phyloP scores from a whole-genome alignment of 768 basidiomycete genomes.

The Lactarius evosmus region DNA sequence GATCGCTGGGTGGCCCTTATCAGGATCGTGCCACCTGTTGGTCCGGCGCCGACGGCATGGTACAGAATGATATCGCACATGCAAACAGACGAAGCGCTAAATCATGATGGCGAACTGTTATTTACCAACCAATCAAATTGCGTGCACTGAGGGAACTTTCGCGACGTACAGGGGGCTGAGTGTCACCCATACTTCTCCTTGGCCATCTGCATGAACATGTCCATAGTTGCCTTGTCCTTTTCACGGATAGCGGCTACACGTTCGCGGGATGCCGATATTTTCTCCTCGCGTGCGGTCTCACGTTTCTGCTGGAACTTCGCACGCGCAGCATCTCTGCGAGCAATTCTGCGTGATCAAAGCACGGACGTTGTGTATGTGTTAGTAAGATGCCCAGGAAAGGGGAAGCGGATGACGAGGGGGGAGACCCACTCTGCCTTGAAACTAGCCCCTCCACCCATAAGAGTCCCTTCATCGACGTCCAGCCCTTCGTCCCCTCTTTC shows the following conservation, averaged over 20 bases:
- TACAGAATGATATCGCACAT: background rate
- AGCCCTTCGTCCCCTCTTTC: constrained; percentile 75
- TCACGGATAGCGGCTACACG: constrained; percentile 59
- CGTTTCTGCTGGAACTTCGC: constrained; percentile 57
- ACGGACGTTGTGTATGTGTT: constrained; percentile 1
- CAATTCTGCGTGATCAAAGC: constrained; percentile 48
- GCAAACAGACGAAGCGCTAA: background rate
- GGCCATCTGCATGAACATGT: constrained; percentile 93
- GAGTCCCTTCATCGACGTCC: constrained; percentile 73
- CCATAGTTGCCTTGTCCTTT: constrained; percentile 92
- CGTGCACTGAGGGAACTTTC: background rate
- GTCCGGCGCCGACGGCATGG: background rate
- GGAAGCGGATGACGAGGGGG: constrained; percentile 20
- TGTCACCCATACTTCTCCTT: constrained; percentile 75
- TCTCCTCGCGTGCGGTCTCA: constrained; percentile 44
- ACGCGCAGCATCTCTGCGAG: constrained; percentile 69
- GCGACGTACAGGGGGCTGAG: background rate
- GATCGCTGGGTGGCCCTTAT: background rate
- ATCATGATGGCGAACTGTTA: background rate
- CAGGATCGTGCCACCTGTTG: background rate
- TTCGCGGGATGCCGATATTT: constrained; percentile 51
- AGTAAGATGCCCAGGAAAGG: background rate
- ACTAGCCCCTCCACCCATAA: constrained; percentile 81
- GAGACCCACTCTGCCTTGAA: constrained; percentile 68
- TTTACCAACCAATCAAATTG: background rate